Evolutionary conservation across 1,284 basidiomycete species (phyloP), one percentile per base, ranked within the genome.

Genomic region (Cutaneotrichosporon sp.): DNA sequence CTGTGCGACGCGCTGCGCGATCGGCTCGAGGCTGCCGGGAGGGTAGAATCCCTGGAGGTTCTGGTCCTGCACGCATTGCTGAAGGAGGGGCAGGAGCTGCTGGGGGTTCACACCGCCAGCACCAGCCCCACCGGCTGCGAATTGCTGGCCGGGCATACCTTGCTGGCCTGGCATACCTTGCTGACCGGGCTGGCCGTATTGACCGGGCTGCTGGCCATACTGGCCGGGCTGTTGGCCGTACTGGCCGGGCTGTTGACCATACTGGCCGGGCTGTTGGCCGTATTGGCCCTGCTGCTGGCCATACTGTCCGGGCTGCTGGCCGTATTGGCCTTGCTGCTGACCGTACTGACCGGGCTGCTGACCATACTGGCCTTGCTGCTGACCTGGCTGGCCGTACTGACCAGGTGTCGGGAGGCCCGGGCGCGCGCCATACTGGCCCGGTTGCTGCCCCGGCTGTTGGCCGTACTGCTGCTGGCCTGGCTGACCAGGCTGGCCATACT

Each of bases 61-160:
- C 73, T 79, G 77, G 65, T 78, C 77, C 53, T 68, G 63, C 27
- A 77, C 76, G 62, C 74, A 75, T 29, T 71, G 65, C 58, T 71
- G 64, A 20, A 76, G 57, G 27, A 63, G 38, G 11, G 48, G 46
- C 25, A 68, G 55, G 12, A 75, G 54, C 52, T 60, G 62, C 46
- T 45, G 53, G 17, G 44, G 22, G 51, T 14, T 44, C 20, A 37
- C 37, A 19, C 49, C 50, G 12, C 63, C 57, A 7, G 45, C 50
- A n/a, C 63, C 57, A 8, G 45, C 44, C 2, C 38, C 35, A 33
- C 47, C 64, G 8, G 51, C 52, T 22, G 63, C 54, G 35, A 51
- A 27, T n/a, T 43, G 41, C 49, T 49, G 48, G 26, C 49, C 49
- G n/a, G 49, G 49, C 24, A n/a, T n/a, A n/a, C n/a, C n/a, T n/a